Conservation (phyloP, 345 rosid species). For the Gossypium longicalyx region DNA sequence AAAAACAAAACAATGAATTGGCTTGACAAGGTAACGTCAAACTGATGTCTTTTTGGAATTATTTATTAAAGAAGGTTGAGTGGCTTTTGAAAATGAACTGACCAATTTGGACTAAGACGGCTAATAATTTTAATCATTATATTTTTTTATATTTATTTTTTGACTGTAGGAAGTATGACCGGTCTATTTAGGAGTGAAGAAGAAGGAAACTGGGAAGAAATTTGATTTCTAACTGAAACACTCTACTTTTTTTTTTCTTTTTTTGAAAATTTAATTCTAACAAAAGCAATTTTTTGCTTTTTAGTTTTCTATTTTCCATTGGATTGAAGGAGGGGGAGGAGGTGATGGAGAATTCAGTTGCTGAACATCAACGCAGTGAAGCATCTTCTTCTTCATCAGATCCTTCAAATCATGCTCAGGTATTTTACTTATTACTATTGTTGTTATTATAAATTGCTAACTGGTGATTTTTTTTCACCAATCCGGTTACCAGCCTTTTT, state of each 20-base stretch:
- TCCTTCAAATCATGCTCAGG: conserved; percentile 8
- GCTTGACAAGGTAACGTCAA: too few relatives aligned
- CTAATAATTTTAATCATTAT: neutral
- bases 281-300: neutral
- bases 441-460: neutral
- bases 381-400: conserved; percentile 11
- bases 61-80: too few relatives aligned
- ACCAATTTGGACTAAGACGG: too few relatives aligned
- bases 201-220: neutral
- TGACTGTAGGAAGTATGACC: neutral
- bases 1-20: too few relatives aligned
- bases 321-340: neutral
- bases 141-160: neutral
- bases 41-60: too few relatives aligned
- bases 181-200: neutral
- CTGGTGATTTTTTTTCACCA: neutral
- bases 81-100: too few relatives aligned
- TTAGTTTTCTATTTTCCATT: neutral
- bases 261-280: neutral
- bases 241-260: too few relatives aligned
- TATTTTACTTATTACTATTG: too few relatives aligned
- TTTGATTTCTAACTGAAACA: too few relatives aligned
- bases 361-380: conserved; percentile 10
- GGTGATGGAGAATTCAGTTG: conserved; percentile 14
- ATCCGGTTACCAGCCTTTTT: too few relatives aligned